Base-by-base conservation (phyloP, 257 asterid genomes). In the Solanum etuberosum region DNA sequence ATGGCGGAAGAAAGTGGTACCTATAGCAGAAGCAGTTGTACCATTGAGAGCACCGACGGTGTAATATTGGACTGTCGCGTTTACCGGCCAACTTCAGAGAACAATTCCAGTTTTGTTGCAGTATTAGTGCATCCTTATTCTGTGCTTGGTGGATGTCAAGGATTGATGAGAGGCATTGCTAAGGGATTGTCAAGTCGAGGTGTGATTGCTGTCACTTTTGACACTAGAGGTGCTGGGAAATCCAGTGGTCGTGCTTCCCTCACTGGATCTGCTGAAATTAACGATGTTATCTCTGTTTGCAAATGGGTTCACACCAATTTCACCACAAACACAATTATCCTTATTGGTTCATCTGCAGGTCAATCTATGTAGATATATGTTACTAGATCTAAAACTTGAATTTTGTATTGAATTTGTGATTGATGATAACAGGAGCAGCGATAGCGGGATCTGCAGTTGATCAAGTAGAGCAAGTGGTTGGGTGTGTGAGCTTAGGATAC, bases 301-400 rank as follows among this genome's bases (percentile, higher is more conserved):
- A 89, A 92, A 9, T 96, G 98, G 98, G 96, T 91, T 23, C 73
- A 89, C 35, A 87, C 81, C 2, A 92, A 92, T 82, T 92, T 96
- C 85, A 87, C 93, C 20, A 92, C 94, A n/a, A 87, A 23, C 20
- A 93, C 96, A 65, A 88, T 96, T 86, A 85, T 94, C 78, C 94
- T 94, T 43, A 88, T 94, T 57, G 98, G 98, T 77, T 94, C 98
- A 86, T 94, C 98, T 27, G 98, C 98, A 27, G 98, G 98, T 95
- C 83, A 6, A 5, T 7, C 61, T 51, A 51, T 51, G 18, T 51
- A 16, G 61, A 16, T 51, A 4, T 51, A 18, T 51, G 61, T 51
- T 18, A 6, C 21, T 51, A 1, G 10, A 51, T 51, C 61, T 7
- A 8, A 18, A 9, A 51, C 23, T 67, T 67, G 37, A 67, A 29